Evolutionary conservation across 2,329 filamentous ascomycete species (phyloP), one percentile per base, ranked within the genome.

Genomic region (Delphinella strobiligena): DNA sequence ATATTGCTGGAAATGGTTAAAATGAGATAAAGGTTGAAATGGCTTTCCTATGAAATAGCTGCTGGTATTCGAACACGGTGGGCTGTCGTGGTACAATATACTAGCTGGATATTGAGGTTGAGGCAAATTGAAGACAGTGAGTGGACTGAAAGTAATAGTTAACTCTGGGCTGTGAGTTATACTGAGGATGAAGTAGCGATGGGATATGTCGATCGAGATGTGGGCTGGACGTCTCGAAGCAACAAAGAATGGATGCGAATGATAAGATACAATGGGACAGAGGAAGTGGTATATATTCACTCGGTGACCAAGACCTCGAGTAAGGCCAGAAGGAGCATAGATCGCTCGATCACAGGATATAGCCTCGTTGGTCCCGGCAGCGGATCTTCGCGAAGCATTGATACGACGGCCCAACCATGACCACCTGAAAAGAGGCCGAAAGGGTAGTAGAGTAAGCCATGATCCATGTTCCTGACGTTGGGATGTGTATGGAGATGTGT

Each of bases 391-490:
- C 51, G 53, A 45, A 53, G 56, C 52, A 54, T 50, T 52, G 51
- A 53, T 56, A 58, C 55, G 50, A 33, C 36, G 35, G 36, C 35
- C 34, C 35, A 37, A 35, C 36, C 17, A 39, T 43, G 36, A 36
- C 33, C 53, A 56, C 43, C 37, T 45, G 34, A 41, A 45, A 12
- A 40, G 40, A 46, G 54, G 51, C 58, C 54, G 56, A 55, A 54
- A 51, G 57, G 53, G 55, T 59, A 58, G 54, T 59, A 52, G n/a
- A 53, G 57, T 37, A 52, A 50, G 56, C 50, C 54, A 54, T 54
- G 41, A 43, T 19, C 41, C 41, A 43, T 39, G 41, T 42, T 45
- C 53, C 61, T 60, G 58, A 59, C 57, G 54, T 61, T 56, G 60
- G 55, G 49, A 52, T 46, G 40, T 53, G 41, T 54, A 48, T 39